Conservation (phyloP, 805 yeast species). For the Metschnikowia amazonensis region DNA sequence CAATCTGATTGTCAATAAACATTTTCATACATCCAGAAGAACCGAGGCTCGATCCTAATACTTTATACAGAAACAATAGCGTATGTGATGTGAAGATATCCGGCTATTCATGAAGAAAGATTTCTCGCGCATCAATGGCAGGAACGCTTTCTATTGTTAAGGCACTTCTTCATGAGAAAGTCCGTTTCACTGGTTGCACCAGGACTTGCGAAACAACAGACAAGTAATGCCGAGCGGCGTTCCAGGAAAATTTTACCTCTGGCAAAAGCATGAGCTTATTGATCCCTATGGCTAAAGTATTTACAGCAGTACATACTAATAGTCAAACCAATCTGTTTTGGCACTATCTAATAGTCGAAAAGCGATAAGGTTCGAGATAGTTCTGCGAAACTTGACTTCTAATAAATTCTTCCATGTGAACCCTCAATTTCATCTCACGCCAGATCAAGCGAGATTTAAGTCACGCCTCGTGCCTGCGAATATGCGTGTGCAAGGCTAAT, state of each 20-base stretch:
- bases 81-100: not conserved
- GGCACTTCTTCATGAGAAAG: not conserved
- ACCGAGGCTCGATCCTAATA: not conserved
- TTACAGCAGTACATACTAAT: not conserved
- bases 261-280: not conserved
- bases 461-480: slow-evolving; percentile 2
- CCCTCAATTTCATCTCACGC: not conserved
- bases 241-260: not conserved
- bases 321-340: too few relatives aligned
- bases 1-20: not conserved
- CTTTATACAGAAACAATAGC: not conserved
- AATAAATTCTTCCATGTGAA: not conserved
- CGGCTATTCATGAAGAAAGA: not conserved
- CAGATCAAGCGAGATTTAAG: slow-evolving; percentile 1
- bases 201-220: not conserved
- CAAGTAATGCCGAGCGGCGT: not conserved
- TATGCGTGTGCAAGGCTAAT: not conserved
- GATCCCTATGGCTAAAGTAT: not conserved
- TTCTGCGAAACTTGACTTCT: not conserved
- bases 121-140: not conserved
- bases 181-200: not conserved
- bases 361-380: not conserved
- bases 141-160: not conserved
- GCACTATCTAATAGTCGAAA: too few relatives aligned
- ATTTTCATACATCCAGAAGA: not conserved